Conservation (phyloP, 805 yeast species). For the Cyberlindnera americana region DNA sequence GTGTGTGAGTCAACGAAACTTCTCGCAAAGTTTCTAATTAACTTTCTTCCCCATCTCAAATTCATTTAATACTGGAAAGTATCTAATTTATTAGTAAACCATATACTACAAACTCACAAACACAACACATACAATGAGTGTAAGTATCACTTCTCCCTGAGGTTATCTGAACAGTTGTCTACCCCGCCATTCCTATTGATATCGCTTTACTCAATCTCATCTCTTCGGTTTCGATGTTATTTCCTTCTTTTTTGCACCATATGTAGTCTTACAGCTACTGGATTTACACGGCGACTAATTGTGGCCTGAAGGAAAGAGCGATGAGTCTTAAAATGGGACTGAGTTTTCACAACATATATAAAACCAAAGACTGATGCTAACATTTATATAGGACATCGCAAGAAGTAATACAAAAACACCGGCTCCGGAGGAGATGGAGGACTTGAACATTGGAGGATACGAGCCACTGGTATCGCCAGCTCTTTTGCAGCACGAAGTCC, state of each 20-base stretch:
- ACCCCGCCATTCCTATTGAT: no score
- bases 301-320: no score
- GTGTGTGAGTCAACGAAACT: neutral
- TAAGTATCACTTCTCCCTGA: no score
- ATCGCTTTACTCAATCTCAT: no score
- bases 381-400: constrained; percentile 6
- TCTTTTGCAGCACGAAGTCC: constrained; percentile 78
- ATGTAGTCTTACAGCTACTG: no score
- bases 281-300: no score
- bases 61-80: neutral
- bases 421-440: constrained; percentile 46
- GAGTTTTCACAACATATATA: neutral
- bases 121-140: neutral
- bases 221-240: no score
- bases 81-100: no score
- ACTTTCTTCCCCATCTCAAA: neutral
- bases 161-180: no score
- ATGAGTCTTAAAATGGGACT: neutral
- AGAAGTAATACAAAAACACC: constrained; percentile 13
- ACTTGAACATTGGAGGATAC: constrained; percentile 79
- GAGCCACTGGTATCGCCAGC: constrained; percentile 95
- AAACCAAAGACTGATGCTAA: neutral
- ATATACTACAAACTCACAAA: no score
- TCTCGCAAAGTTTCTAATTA: neutral
- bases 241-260: no score